phyloP scores from a whole-genome alignment of 169 alveolate genomes.

The Babesia sp. region DNA sequence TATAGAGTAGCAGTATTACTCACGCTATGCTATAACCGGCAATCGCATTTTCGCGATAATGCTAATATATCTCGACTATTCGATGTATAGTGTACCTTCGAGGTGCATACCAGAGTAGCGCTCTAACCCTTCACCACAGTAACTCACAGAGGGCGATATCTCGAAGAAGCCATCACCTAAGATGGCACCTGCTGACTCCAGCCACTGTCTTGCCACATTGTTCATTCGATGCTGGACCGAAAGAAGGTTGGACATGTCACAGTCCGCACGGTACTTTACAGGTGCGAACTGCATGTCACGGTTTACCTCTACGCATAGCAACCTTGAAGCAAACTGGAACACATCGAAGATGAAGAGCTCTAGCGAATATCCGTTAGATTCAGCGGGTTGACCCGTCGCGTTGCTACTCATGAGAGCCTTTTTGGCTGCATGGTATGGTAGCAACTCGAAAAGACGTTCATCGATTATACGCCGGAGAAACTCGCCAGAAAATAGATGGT shows the following conservation, averaged over 20 bases:
- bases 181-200: conserved; percentile 16
- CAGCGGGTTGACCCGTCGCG: conserved; percentile 10
- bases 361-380: conserved; percentile 62
- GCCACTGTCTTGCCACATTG: conserved; percentile 29
- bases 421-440: conserved; percentile 68
- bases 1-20: too few relatives aligned
- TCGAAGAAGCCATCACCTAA: conserved; percentile 48
- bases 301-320: conserved; percentile 50
- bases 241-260: conserved; percentile 14
- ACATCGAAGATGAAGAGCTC: conserved; percentile 77
- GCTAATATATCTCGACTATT: neutral
- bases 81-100: conserved; percentile 39
- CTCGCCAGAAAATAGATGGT: conserved; percentile 68
- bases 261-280: conserved; percentile 32
- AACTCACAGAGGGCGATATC: conserved; percentile 38
- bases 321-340: conserved; percentile 63
- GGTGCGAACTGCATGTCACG: conserved; percentile 55
- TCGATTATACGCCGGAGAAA: conserved; percentile 62
- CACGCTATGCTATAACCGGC: too few relatives aligned
- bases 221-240: conserved; percentile 60
- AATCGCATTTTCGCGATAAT: neutral
- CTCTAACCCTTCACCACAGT: conserved; percentile 49
- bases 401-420: conserved; percentile 14
- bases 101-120: conserved; percentile 19
- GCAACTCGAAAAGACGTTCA: conserved; percentile 43